Evolutionary conservation across 352 stramenopile genomes (phyloP), one percentile per base, ranked within the genome.

Genomic region (Pythium insidiosum): DNA sequence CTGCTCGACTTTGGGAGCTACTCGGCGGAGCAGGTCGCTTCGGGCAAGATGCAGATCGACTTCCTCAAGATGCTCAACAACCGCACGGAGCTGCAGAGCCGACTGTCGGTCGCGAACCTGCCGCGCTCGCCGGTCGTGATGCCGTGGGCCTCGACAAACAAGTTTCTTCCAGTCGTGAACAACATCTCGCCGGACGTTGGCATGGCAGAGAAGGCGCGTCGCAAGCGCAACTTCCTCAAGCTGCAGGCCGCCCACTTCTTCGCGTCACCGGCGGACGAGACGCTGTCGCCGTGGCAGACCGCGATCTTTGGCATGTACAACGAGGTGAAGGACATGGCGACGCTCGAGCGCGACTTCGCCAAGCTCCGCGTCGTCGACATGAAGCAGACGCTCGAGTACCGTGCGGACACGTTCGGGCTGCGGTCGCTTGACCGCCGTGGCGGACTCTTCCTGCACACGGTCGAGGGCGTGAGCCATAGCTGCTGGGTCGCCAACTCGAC

Each of bases 81-180:
- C n/a, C 55, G 61, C 21, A 46, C 53, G 2, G 45, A 58, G 22
- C 50, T 73, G 23, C 57, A 73, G 46, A 15, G 38, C 19, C 46
- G 70, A 39, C 53, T 71, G 15, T 74, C 67, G 43, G 43, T 70
- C 18, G 50, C 61, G 24, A 74, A 76, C 41, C 55, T 80, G 47
- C 41, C 57, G 21, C 61, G 58, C 22, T 62, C 60, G 13, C 62
- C 64, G 0, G 46, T 47, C 5, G 30, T 59, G 15, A 33, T 20
- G 10, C 48, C 61, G 12, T 78, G 59, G 37, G 34, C 53, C 10
- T 7, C 41, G 12, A 54, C 48, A 29, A 75, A 68, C 39, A 35
- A 37, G 37, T 75, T 67, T 33, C 38, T 71, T 19, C 67, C 63
- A 18, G 47, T 44, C 24, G 30, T 67, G 20, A 75, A 75, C 52